These are phyloP conservation scores for Albugo candida DNA, from an alignment of 352 stramenopile genomes.

Conservation along the genomic window DNA sequence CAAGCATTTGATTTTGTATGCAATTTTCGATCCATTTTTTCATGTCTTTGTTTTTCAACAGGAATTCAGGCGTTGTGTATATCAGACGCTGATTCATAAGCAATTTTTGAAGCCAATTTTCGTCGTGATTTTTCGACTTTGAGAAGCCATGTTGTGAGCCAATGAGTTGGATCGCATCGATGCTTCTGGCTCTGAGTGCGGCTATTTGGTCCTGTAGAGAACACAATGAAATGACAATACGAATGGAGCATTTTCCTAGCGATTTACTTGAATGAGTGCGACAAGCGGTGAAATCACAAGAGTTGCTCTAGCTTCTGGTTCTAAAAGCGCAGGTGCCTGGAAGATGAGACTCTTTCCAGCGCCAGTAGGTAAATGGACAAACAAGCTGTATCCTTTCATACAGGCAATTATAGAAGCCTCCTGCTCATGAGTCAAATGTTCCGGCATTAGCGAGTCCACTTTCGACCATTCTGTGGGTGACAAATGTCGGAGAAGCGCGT, in stretches of 20 bases:
- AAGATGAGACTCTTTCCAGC: slow-evolving; percentile 69
- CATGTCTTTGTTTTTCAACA: slow-evolving; percentile 46
- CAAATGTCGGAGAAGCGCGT: too few species aligned
- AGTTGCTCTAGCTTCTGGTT: slow-evolving; percentile 17
- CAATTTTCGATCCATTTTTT: slow-evolving; percentile 17
- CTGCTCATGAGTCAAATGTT: slow-evolving; percentile 10
- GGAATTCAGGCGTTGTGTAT: slow-evolving; percentile 68
- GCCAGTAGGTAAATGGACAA: slow-evolving; percentile 53
- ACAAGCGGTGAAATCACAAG: slow-evolving; percentile 58
- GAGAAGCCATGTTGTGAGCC: too few species aligned
- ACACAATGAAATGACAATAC: not conserved
- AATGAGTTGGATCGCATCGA: slow-evolving; percentile 22
- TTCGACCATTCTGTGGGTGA: too few species aligned
- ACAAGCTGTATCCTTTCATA: slow-evolving; percentile 32
- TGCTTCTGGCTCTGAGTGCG: slow-evolving; percentile 29
- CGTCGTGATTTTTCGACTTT: slow-evolving; percentile 13
- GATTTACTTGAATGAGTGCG: slow-evolving; percentile 43
- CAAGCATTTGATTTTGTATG: slow-evolving; percentile 11
- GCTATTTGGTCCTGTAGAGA: slow-evolving; percentile 39
- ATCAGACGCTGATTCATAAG: slow-evolving; percentile 28
- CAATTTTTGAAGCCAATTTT: slow-evolving; percentile 14
- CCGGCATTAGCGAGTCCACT: too few species aligned
- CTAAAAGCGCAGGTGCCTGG: slow-evolving; percentile 38
- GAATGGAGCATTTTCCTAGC: not conserved
- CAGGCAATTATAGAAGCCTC: slow-evolving; percentile 20